Evolutionary conservation across 495 filamentous ascomycete species (phyloP).

Genomic region (Hypomontagnella submonticulosa): DNA sequence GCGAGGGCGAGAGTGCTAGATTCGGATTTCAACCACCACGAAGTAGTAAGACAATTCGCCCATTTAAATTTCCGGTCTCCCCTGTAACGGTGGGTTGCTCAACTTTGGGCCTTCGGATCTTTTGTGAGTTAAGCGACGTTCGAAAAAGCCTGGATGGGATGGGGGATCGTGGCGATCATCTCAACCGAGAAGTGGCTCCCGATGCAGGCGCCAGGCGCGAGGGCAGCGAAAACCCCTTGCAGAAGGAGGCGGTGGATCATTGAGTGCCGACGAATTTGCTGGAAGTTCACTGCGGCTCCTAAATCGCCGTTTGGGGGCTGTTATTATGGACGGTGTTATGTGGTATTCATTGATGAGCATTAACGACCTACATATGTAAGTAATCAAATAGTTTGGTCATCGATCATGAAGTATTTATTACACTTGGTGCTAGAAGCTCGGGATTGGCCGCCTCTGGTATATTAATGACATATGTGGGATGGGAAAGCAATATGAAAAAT

Average conservation of each 20-base stretch:
- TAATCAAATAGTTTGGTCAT: not conserved
- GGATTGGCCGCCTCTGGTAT: not conserved
- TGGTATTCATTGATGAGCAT: not conserved
- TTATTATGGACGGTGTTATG: constrained; percentile 3
- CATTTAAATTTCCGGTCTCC: constrained; percentile 7
- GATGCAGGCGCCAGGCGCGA: constrained; percentile 29
- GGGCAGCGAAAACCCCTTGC: constrained; percentile 34
- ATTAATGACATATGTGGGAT: constrained; percentile 29
- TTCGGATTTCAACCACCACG: too few species aligned
- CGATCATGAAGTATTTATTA: not conserved
- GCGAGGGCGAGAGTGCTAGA: too few species aligned
- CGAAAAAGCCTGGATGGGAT: constrained; percentile 17
- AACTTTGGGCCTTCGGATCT: constrained; percentile 22
- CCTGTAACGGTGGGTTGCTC: constrained; percentile 5
- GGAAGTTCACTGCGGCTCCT: constrained; percentile 12
- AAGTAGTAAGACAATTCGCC: not conserved
- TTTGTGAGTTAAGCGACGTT: constrained; percentile 27
- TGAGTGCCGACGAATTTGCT: constrained; percentile 22
- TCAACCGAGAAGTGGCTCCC: constrained; percentile 37
- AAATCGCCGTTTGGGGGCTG: not conserved
- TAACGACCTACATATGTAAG: not conserved
- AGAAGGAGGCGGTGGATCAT: constrained; percentile 41
- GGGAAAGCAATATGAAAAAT: constrained; percentile 11
- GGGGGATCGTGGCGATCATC: constrained; percentile 39
- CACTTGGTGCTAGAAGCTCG: not conserved